Evolutionary conservation across 2,329 filamentous ascomycete genomes (phyloP), one percentile per base, ranked within the genome.

Genomic region (Trichophyton benhamiae): DNA sequence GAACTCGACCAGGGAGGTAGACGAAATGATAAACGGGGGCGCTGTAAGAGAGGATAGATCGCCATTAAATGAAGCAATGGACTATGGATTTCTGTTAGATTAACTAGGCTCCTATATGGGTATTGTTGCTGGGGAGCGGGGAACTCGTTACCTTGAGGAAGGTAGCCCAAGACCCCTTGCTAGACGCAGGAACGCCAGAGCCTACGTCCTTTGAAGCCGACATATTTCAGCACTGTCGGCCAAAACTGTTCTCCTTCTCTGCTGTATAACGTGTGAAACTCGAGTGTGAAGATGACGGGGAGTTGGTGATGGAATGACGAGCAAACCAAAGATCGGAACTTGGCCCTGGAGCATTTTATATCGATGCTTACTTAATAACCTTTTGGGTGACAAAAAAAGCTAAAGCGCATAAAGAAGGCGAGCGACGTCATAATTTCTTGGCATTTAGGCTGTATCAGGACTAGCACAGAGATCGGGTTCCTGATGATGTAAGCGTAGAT

Each of bases 1-100:
- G 77, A 88, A 91, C 72, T 92, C 88, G 67, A 87, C 87, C 64
- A 91, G 78, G 65, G 87, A 90, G 67, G 86, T 89, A 42, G 85
- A 83, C 46, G 87, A 89, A 60, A 92, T 83, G 67, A 92, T 90
- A 70, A 91, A 92, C 17, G 88, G 88, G 60, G 88, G 88, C 44
- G 88, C 88, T 41, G 88, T 91, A 69, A 92, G 78, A 63, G 87
- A 89, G 38, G 88, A 87, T 62, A 91, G 82, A 73, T 92, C 88
- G 68, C 88, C 88, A 70, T 87, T 89, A 78, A 91, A 92, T 3
- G 86, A 89, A 60, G 87, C 86, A 70, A 91, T 88, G 57, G 87
- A 90, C 70, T 79, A 58, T 49, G 57, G 2, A 17, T 27, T 17
- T 36, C 30, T 57, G 3, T 60, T 52, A 60, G 62, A 48, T 53